Base-by-base conservation (phyloP, 257 asterid species). In the Nicotiana obtusifolia region DNA sequence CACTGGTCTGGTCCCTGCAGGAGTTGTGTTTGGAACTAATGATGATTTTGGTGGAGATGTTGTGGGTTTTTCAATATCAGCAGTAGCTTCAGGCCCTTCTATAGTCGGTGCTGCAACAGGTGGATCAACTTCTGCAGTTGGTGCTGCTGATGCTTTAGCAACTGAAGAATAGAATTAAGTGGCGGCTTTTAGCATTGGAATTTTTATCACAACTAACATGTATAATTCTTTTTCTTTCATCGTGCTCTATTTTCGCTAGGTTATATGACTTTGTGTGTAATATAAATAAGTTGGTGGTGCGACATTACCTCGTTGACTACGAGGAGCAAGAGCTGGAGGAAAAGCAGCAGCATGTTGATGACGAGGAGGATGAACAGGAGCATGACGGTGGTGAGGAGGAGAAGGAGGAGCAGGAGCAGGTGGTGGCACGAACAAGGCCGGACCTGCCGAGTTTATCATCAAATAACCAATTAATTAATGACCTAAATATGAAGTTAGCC, bases 1-100 rank as follows among this genome's bases (percentile, higher is more conserved):
- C 80, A 91, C 89, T 11, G 98, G 97, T 81, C 89, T 85, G 65
- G 88, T 84, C 69, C 91, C 88, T 8, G 77, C 37, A 22, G 91
- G 88, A 86, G 86, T 88, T 59, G 87, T 88, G 76, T 77, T 83
- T 16, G 95, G 94, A 35, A 87, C 86, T 79, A 83, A 83, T 15
- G 88, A 52, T 44, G 78, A 78, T 73, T 59, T 76, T 5, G 94
- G 89, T 16, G 93, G 83, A 37, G 93, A 28, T 33, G 88, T 85
- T 7, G 91, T 90, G 0, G 88, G 81, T 33, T 64, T 57, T 7
- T 80, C 89, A 19, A 59, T 17, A 28, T 65, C 14, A 79, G n/a
- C 22, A 61, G 47, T 26, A 41, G 49, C 49, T 2, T 35, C 30
- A 30, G 24, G 24, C 14, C 24, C 79, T 22, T 81, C 84, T 20